Base-by-base conservation (phyloP, 2,329 filamentous ascomycete species). In the Paecilomyces niveus region DNA sequence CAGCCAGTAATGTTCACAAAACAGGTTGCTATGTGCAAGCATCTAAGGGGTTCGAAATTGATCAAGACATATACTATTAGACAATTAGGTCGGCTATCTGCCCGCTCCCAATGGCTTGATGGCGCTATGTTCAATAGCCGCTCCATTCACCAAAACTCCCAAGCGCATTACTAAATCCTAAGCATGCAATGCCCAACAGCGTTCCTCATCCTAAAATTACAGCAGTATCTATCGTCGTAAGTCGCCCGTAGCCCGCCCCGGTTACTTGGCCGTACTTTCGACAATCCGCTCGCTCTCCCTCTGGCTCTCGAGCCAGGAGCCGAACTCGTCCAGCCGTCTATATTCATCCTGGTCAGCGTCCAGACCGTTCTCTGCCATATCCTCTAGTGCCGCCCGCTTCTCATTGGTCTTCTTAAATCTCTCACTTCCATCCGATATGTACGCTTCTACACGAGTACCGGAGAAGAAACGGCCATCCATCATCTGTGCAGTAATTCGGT, bases 391-490 rank as follows among this genome's bases (percentile, higher is more conserved):
- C 1, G 70, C 71, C 11, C 70, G 72, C 67, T 77, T 79, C 54
- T 74, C 72, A 60, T 72, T 85, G 15, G 83, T 86, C 76, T 88
- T 92, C 67, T 82, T 84, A 68, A 89, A 96, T 62, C 83, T 84
- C 74, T 94, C 89, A 56, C 80, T 81, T 1, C 89, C 89, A 15
- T 86, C 85, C 0, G 87, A 83, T 51, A 92, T 80, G 60, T 85
- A 85, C 11, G 92, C 91, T 65, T 86, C 80, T 3, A 96, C 86
- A 24, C 81, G 82, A 26, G 85, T 83, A 1, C 89, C 88, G 50
- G 84, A 89, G 70, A 95, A 96, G 60, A 80, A 85, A n/a, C 91
- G 83, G 0, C 92, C 92, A 65, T 91, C 80, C 88, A 96, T 92
- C 53, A 86, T 71, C 66, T 85, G 71, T 35, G 52, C 10, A 51